Percentiles rank a stretch among this genome's conserved stretches.
These are phyloP conservation scores for Gossypium australe DNA, from an alignment of 345 rosid species.

Conservation along the genomic window DNA sequence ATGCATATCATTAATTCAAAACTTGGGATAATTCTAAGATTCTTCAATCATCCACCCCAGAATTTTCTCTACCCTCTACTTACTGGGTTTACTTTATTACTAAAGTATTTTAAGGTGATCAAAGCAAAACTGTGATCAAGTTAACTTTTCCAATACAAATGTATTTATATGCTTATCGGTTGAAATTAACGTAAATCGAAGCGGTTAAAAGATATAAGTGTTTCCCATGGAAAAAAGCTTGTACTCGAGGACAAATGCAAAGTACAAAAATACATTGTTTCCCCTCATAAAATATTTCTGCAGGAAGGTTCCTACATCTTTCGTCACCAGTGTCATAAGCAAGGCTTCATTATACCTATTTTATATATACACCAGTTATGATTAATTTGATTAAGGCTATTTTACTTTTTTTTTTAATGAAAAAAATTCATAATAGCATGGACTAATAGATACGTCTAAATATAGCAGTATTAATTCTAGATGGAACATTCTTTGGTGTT, in stretches of 20 bases:
- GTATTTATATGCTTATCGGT: too few relatives aligned
- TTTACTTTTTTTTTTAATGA: background rate
- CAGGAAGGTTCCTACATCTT: constrained; percentile 41
- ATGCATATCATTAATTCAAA: background rate
- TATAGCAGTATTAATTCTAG: background rate
- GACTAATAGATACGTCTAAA: background rate
- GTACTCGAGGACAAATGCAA: constrained; percentile 25
- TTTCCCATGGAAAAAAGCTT: constrained; percentile 13
- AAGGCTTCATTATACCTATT: constrained; percentile 7
- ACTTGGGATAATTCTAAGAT: background rate
- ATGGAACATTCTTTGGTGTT: background rate
- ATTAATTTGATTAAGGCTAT: background rate
- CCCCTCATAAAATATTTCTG: constrained; percentile 12
- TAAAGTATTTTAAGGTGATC: background rate
- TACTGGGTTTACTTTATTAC: background rate
- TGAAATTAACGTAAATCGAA: constrained; percentile 1
- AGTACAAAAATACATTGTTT: constrained; percentile 22
- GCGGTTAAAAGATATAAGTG: constrained; percentile 18
- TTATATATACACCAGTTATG: background rate
- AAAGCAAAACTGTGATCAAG: background rate
- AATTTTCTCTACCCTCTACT: background rate
- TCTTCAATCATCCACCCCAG: background rate
- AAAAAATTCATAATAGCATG: background rate
- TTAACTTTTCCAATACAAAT: background rate
- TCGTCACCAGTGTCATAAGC: constrained; percentile 16